Evolutionary conservation across 2,329 filamentous ascomycete species (phyloP), one percentile per base, ranked within the genome.

Genomic region (Camptophora hylomeconis): DNA sequence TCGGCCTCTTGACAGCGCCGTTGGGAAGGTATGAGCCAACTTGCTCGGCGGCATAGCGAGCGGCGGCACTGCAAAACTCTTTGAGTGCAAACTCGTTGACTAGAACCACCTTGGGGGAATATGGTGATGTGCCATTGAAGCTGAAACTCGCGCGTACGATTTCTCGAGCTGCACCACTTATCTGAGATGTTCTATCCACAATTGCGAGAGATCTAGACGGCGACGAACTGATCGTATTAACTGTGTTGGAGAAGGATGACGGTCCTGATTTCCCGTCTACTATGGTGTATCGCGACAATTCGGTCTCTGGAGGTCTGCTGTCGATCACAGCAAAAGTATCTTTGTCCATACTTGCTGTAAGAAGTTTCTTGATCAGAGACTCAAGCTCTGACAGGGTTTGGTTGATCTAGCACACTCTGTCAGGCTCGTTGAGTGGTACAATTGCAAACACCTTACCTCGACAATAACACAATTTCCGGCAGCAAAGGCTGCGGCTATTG

Each of bases 11-110:
- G n/a, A 5, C 5, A 5, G 17, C 19, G 14, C 17, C 17, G 5
- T 20, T 20, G 13, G 26, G n/a, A 9, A 29, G 18, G 16, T 29
- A 22, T 20, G n/a, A 11, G 5, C 20, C 9, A 15, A 20, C 26
- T 11, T n/a, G 12, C 25, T 53, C 50, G 9, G 62, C 46, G 4
- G 63, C 56, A n/a, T n/a, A n/a, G n/a, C n/a, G n/a, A n/a, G n/a
- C n/a, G n/a, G n/a, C n/a, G 0, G 63, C 61, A 25, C 64, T 56
- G 0, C 70, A 46, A 38, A 76, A 74, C 0, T 59, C 55, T 31
- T 64, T 57, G 50, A 67, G 67, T 3, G 61, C 55, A 34, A 65
- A 77, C 37, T 77, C 72, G 35, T 77, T 74, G n/a, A 78, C 71
- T 0, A 76, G 49, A 0, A 77, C 65, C 0, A 75, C 17, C 41